phyloP scores from a whole-genome alignment of 2,329 filamentous ascomycete genomes.

The Hysterium pulicare region DNA sequence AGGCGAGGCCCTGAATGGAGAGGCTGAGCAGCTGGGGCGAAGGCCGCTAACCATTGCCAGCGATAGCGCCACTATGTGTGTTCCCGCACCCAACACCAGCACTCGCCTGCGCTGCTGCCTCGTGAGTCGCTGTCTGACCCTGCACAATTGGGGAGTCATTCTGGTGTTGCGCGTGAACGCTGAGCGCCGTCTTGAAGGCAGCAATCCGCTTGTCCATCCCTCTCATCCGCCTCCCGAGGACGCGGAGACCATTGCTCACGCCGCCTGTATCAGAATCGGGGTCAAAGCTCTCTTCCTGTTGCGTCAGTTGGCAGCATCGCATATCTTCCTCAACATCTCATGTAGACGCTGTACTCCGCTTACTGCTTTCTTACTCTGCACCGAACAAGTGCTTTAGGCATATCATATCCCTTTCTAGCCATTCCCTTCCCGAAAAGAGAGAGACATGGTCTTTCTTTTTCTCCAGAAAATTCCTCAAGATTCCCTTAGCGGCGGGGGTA shows the following conservation, averaged over 20 bases:
- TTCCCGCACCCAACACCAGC: not conserved
- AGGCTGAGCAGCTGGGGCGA: too few relatives aligned
- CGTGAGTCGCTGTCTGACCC: not conserved
- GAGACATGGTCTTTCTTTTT: constrained; percentile 18
- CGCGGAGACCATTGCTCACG: too few relatives aligned
- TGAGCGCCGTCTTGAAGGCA: too few relatives aligned
- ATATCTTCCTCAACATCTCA: not conserved
- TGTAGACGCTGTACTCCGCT: not conserved
- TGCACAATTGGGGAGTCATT: too few relatives aligned
- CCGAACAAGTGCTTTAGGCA: not conserved
- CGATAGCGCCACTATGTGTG: not conserved
- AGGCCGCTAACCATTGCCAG: too few relatives aligned
- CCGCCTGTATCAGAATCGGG: not conserved
- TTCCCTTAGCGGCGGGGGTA: constrained; percentile 24
- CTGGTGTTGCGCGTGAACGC: too few relatives aligned
- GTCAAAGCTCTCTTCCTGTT: not conserved
- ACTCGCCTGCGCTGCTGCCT: not conserved
- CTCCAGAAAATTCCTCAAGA: constrained; percentile 18
- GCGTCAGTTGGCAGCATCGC: not conserved
- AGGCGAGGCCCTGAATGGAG: not conserved
- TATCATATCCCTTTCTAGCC: not conserved
- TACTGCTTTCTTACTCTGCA: not conserved
- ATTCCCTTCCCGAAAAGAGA: constrained; percentile 4
- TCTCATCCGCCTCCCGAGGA: too few relatives aligned
- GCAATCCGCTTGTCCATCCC: too few relatives aligned